phyloP scores from a whole-genome alignment of 805 yeast genomes.

The Myxozyma kluyveri region DNA sequence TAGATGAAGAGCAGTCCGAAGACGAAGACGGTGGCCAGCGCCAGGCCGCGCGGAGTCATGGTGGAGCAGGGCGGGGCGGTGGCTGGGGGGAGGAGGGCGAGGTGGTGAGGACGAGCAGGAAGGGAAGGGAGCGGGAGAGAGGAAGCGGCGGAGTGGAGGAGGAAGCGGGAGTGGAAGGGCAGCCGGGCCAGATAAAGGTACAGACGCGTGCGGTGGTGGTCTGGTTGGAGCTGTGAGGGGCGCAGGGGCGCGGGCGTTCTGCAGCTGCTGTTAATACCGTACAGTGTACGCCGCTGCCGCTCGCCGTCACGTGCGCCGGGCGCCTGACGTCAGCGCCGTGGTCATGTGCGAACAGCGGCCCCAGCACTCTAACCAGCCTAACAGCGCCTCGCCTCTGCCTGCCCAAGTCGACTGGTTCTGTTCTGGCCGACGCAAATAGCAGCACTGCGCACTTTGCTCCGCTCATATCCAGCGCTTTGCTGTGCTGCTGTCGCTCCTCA shows the following conservation, averaged over 20 bases:
- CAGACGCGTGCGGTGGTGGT: background rate
- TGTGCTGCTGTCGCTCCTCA: too few species aligned
- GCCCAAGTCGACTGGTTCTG: too few species aligned
- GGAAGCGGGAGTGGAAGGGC: background rate
- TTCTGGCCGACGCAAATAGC: too few species aligned
- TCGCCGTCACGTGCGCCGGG: too few species aligned
- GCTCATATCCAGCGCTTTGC: too few species aligned
- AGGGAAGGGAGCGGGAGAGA: background rate
- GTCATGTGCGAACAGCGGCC: too few species aligned
- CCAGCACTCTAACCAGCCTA: too few species aligned
- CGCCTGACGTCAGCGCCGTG: too few species aligned
- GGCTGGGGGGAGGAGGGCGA: background rate
- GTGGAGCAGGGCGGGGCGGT: background rate
- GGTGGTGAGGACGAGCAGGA: background rate
- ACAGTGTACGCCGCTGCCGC: too few species aligned
- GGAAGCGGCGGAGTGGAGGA: background rate
- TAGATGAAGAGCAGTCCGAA: conserved; percentile 25
- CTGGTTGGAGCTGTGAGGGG: too few species aligned
- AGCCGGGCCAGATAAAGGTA: background rate
- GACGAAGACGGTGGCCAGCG: conserved; percentile 25
- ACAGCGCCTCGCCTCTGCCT: too few species aligned
- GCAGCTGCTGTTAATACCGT: background rate
- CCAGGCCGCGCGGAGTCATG: conserved; percentile 27
- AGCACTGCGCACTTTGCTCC: too few species aligned
- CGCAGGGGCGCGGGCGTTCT: background rate